Percentiles rank a stretch among this genome's conserved stretches.
Conservation (phyloP, 1,284 basidiomycete species). For the Apiotrichum laibachii region DNA sequence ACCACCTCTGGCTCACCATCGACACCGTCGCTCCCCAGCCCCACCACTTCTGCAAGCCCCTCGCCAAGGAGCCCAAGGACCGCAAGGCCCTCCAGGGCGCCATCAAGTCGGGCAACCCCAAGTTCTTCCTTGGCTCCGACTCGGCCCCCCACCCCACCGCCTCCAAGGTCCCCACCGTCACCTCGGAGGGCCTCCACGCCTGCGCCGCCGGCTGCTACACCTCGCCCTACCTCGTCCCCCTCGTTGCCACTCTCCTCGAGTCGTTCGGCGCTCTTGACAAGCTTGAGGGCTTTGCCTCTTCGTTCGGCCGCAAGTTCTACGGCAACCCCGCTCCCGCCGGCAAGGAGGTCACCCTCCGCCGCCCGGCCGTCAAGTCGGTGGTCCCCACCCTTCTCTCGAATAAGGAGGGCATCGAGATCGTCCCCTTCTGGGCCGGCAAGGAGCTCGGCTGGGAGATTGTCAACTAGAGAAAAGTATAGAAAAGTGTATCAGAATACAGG, state of each 20-base stretch:
- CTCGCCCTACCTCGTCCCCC: slow-evolving; percentile 80
- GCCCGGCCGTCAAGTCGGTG: slow-evolving; percentile 42
- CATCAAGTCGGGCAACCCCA: slow-evolving; percentile 79
- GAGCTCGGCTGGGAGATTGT: slow-evolving; percentile 76
- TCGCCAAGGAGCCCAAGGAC: slow-evolving; percentile 95
- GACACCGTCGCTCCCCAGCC: slow-evolving; percentile 97
- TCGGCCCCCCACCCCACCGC: slow-evolving; percentile 86
- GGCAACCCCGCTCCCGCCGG: slow-evolving; percentile 50
- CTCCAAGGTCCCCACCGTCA: slow-evolving; percentile 65
- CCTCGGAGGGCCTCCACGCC: slow-evolving; percentile 53
- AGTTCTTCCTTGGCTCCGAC: slow-evolving; percentile 97
- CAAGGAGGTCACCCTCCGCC: slow-evolving; percentile 50
- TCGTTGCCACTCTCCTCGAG: slow-evolving; percentile 74
- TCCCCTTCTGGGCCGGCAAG: slow-evolving; percentile 91
- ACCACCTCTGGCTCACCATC: slow-evolving; percentile 90
- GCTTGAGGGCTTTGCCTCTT: slow-evolving; percentile 73
- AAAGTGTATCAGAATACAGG: no score
- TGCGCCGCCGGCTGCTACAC: slow-evolving; percentile 96
- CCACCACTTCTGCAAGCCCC: slow-evolving; percentile 96
- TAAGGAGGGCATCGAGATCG: slow-evolving; percentile 61
- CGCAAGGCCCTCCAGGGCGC: slow-evolving; percentile 78
- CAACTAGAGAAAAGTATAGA: slow-evolving; percentile 4
- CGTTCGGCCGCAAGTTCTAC: slow-evolving; percentile 78
- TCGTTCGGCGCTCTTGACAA: slow-evolving; percentile 78
- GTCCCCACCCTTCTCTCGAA: slow-evolving; percentile 55